Evolutionary conservation across 2,329 filamentous ascomycete genomes (phyloP), one percentile per base, ranked within the genome.

Genomic region (Alternaria ethzedia): DNA sequence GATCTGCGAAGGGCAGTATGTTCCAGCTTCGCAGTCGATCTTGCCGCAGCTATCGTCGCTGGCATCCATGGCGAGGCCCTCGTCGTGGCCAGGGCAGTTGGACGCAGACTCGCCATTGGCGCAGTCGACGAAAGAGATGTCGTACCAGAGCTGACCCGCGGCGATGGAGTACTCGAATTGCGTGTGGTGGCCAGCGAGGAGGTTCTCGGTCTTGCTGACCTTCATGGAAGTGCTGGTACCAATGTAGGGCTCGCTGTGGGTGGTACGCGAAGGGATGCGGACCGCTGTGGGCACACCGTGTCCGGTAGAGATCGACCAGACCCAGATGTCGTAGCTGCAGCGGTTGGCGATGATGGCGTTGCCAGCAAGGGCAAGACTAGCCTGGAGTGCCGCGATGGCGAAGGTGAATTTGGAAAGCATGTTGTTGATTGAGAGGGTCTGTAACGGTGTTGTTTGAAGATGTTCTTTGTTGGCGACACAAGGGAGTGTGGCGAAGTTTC

Each of bases 81-180:
- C 65, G 13, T 67, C 65, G 13, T 71, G 68, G 1, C 73, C 73
- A 2, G 72, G 74, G 59, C 72, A 76, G 32, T 61, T 50, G 13
- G 28, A 61, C 4, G 70, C 69, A 21, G 55, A 64, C 45, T 73
- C 61, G 43, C 68, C 71, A 7, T 69, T 61, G 5, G 71, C 72
- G 54, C 73, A 76, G 57, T 76, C 65, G 54, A 76, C 72, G 23
- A 75, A 71, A 1, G 72, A 75, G 54, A 76, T 71, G 54, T 76
- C 71, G 63, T 70, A 76, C 68, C 68, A 76, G 21, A 76, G 28
- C 32, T 67, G 60, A 49, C 58, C 61, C 13, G 54, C 57, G 13
- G 60, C 61, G 41, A 73, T 68, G 59, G 65, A 67, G 66, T 76
- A 76, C 25, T 76, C 72, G 50, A 75, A 74, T 46, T 76, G 73